Evolutionary conservation across 331 rosid genomes (phyloP), one percentile per base, ranked within the genome.

Genomic region (Phaseolus coccineus): DNA sequence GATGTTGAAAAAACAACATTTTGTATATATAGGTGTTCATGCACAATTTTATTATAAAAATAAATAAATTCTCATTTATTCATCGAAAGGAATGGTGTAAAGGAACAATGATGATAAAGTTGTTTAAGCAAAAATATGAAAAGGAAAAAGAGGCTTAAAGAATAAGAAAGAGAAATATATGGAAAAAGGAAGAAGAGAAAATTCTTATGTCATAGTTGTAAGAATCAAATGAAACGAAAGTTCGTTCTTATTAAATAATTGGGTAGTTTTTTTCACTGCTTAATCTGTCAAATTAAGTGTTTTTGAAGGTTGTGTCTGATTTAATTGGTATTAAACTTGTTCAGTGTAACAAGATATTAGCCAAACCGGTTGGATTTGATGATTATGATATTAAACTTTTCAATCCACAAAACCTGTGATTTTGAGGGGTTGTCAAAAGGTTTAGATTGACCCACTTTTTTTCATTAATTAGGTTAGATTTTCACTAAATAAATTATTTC

Each of bases 101-200:
- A 42, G 53, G 84, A 74, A 31, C 64, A 55, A 44, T 31, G 16
- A 74, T 16, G 25, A 74, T 6, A 74, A 44, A 65, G 84, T 44
- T 13, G 22, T 47, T 72, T 63, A 25, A 11, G 44, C 24, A 44
- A 31, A 70, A 31, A 27, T 30, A 14, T 3, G 16, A 28, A 46
- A 19, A 44, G 28, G 28, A 10, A 37, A 7, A 8, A 42, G n/a
- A 40, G 6, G 25, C 8, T 6, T 3, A 57, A 78, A 33, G 13
- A 42, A 63, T 39, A 51, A 51, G 63, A 3, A 40, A 35, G 56
- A 62, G 46, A 48, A 16, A 40, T n/a, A 35, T 5, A 0, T 0
- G 24, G n/a, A 15, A 5, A 30, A 10, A 9, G 3, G 3, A 11
- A 4, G 6, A 12, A 4, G 65, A 58, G n/a, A 11, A 11, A 27